Percentiles rank a stretch among this genome's conserved stretches.
These are phyloP conservation scores for Rhazya stricta DNA, from an alignment of 257 asterid genomes.

Conservation along the genomic window DNA sequence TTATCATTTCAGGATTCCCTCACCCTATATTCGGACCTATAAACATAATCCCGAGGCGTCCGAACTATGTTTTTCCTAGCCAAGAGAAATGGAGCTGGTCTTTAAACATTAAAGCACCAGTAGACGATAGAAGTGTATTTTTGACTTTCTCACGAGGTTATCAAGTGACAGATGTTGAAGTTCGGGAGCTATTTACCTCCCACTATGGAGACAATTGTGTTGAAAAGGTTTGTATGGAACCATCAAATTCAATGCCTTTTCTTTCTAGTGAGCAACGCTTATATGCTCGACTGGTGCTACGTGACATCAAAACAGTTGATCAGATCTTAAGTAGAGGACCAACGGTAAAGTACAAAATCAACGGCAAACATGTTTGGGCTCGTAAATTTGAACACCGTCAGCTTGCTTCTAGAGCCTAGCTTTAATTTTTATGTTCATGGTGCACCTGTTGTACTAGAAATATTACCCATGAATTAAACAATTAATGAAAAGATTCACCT, in stretches of 20 bases:
- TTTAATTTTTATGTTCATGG: background rate
- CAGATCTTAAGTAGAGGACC: conserved; percentile 5
- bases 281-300: conserved; percentile 22
- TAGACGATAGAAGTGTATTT: conserved; percentile 21
- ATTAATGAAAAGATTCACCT: too few relatives aligned
- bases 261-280: background rate
- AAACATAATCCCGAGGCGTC: conserved; percentile 4
- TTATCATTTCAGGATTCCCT: conserved; percentile 22
- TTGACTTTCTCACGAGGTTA: conserved; percentile 24
- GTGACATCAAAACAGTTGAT: conserved; percentile 13
- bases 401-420: background rate
- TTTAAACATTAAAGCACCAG: background rate
- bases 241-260: background rate
- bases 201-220: conserved; percentile 18
- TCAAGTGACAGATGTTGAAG: conserved; percentile 19
- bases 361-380: conserved; percentile 23
- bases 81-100: conserved; percentile 13
- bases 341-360: conserved; percentile 17
- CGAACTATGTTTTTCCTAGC: conserved; percentile 6
- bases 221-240: conserved; percentile 10
- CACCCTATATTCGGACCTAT: conserved; percentile 21
- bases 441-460: too few relatives aligned
- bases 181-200: conserved; percentile 10
- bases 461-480: too few relatives aligned
- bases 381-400: conserved; percentile 19